A percentile compares a stretch with the other conserved stretches of the same genome.
Evolutionary conservation across 805 yeast species (phyloP).

Genomic region (Metschnikowia similis): DNA sequence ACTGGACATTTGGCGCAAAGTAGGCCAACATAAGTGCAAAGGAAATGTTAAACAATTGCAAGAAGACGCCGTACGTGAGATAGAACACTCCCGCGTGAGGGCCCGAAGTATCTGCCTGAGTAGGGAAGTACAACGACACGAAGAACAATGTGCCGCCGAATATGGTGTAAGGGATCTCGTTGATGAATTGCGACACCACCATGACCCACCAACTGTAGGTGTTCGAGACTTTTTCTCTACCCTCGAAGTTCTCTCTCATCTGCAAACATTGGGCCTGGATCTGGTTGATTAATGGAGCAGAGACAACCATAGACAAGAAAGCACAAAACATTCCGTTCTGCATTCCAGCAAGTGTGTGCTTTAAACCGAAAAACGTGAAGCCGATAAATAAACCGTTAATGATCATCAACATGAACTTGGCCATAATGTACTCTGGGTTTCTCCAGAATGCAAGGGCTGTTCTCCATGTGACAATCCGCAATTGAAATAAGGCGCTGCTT

Average conservation of each 20-base stretch:
- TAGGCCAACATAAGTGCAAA: slow-evolving; percentile 51
- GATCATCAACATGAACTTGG: slow-evolving; percentile 25
- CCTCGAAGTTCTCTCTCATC: slow-evolving; percentile 62
- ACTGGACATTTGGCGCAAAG: slow-evolving; percentile 59
- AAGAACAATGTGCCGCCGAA: slow-evolving; percentile 27
- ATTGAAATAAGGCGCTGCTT: slow-evolving; percentile 5
- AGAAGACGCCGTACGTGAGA: slow-evolving; percentile 43
- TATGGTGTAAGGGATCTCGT: slow-evolving; percentile 57
- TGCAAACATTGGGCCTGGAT: slow-evolving; percentile 55
- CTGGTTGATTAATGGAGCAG: slow-evolving; percentile 60
- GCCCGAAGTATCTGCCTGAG: slow-evolving; percentile 13
- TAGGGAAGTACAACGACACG: slow-evolving; percentile 40
- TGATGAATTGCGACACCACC: slow-evolving; percentile 48
- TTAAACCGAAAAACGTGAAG: slow-evolving; percentile 32
- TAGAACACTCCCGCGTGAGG: slow-evolving; percentile 38
- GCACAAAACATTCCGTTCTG: slow-evolving; percentile 41
- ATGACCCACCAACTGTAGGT: slow-evolving; percentile 69
- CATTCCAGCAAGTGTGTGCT: slow-evolving; percentile 23
- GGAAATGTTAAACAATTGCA: slow-evolving; percentile 36
- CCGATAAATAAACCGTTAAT: slow-evolving; percentile 36
- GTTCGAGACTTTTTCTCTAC: slow-evolving; percentile 65
- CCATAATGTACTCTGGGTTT: slow-evolving; percentile 15
- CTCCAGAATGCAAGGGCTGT: slow-evolving; percentile 15
- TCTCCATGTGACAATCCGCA: slow-evolving; percentile 9
- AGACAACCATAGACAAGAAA: slow-evolving; percentile 53